Base-by-base conservation (phyloP, 1,139 yeast species). In the Arxiozyma slooffiae region DNA sequence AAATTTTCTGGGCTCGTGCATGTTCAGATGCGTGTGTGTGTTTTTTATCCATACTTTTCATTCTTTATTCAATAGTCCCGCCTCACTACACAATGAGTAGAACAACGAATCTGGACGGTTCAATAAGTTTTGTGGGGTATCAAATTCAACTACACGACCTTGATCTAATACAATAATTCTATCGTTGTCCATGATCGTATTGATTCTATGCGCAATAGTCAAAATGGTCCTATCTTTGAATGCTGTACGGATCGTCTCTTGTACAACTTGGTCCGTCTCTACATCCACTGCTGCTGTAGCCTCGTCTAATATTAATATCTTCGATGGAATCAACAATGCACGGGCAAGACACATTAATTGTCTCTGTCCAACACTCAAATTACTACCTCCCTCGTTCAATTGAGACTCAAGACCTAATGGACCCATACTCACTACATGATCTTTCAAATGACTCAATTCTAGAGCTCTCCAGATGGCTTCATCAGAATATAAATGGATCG, bases 231-330 rank as follows among this genome's bases (percentile, higher is more conserved):
- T 79, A 57, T 89, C 88, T 60, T 81, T 80, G 67, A 90, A 90
- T 53, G 88, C 95, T 3, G 75, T 71, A 67, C 97, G 78, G 52
- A 90, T 90, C 0, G 97, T 90, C 60, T 83, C 81, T 70, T 90
- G 97, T 49, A 90, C 76, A 44, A 89, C 77, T 59, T 82, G 73
- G 67, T 92, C 98, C 1, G 98, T 92, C 63, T 89, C 95, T 36
- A 89, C 96, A 68, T 92, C 98, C 48, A 92, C 96, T 1, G 96
- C 96, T 1, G 97, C 97, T 4, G 97, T 90, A 16, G 97, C 97
- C 70, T 92, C 98, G 67, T 92, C 98, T 59, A 90, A 73, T 8
- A 89, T 87, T 55, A 89, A 74, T 46, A 90, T 79, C 57, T 81
- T 81, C 5, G 95, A 81, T 24, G 87, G 85, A 49, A 86, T 83